These are phyloP conservation scores for Aegilops bicornis DNA, from an alignment of 176 grass and related monocot species.

Conservation along the genomic window DNA sequence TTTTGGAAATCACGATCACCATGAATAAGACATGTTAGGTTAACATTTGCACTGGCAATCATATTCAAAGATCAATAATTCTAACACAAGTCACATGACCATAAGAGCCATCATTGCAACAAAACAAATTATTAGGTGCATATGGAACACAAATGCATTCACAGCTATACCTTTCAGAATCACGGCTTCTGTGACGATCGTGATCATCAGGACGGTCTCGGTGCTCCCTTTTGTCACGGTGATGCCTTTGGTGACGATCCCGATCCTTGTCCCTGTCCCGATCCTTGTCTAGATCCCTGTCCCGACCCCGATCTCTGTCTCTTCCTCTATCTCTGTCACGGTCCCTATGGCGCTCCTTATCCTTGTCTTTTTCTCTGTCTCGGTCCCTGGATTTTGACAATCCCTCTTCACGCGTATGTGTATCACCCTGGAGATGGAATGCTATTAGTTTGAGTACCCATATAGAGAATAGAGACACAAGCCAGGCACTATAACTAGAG, in stretches of 20 bases:
- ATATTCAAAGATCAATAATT: neutral
- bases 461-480: neutral
- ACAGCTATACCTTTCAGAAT: conserved; percentile 45
- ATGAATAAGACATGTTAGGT: conserved; percentile 11
- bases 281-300: conserved; percentile 39
- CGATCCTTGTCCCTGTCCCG: conserved; percentile 22
- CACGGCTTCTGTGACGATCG: conserved; percentile 50
- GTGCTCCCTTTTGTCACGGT: conserved; percentile 45
- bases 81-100: neutral
- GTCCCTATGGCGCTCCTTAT: conserved; percentile 59
- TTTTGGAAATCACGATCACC: neutral
- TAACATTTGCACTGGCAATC: neutral
- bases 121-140: neutral
- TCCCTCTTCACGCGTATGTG: conserved; percentile 49
- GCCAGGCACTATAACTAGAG: neutral
- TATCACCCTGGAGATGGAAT: conserved; percentile 45
- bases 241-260: conserved; percentile 36
- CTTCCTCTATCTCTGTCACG: conserved; percentile 60
- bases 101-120: conserved; percentile 8
- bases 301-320: conserved; percentile 30
- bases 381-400: conserved; percentile 72
- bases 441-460: neutral
- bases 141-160: conserved; percentile 4
- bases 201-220: conserved; percentile 72
- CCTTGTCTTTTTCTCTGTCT: conserved; percentile 68